Evolutionary conservation across 2,329 filamentous ascomycete species (phyloP).

Genomic region (Rutstroemia sydowiana): DNA sequence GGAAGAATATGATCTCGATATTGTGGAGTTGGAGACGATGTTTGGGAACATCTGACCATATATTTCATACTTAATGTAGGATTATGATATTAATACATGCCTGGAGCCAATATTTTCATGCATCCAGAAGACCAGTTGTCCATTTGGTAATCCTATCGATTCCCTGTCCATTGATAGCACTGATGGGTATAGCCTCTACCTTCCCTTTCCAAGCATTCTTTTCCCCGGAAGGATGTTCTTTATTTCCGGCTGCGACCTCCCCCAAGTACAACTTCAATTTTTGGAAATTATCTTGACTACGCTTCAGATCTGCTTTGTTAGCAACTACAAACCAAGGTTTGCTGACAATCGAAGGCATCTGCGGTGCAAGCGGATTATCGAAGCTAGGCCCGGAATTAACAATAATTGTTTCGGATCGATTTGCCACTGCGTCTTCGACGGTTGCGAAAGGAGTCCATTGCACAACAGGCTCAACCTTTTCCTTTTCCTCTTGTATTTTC

Average conservation of each 20-base stretch:
- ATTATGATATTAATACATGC: slow-evolving; percentile 4
- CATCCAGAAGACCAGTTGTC: slow-evolving; percentile 56
- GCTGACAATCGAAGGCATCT: slow-evolving; percentile 53
- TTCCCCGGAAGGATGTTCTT: slow-evolving; percentile 66
- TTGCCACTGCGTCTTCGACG: slow-evolving; percentile 32
- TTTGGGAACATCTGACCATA: not conserved
- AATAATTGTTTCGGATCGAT: slow-evolving; percentile 26
- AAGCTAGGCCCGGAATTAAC: slow-evolving; percentile 19
- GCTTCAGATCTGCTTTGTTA: slow-evolving; percentile 80
- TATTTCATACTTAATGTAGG: slow-evolving; percentile 2
- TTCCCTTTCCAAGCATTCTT: slow-evolving; percentile 50
- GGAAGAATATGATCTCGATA: slow-evolving; percentile 2
- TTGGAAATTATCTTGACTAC: slow-evolving; percentile 71
- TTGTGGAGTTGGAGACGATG: not conserved
- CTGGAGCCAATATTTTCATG: slow-evolving; percentile 1
- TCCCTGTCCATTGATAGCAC: slow-evolving; percentile 81
- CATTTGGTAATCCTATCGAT: slow-evolving; percentile 68
- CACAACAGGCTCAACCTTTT: slow-evolving; percentile 57
- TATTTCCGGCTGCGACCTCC: slow-evolving; percentile 52
- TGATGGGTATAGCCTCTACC: slow-evolving; percentile 73
- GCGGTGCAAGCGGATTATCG: slow-evolving; percentile 22
- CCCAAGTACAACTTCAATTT: slow-evolving; percentile 64
- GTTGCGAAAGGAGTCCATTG: slow-evolving; percentile 45
- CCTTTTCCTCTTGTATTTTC: slow-evolving; percentile 66
- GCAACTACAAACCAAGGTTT: slow-evolving; percentile 97